Base-by-base conservation (phyloP, 176 grass and related monocot species). In the Lolium rigidum region DNA sequence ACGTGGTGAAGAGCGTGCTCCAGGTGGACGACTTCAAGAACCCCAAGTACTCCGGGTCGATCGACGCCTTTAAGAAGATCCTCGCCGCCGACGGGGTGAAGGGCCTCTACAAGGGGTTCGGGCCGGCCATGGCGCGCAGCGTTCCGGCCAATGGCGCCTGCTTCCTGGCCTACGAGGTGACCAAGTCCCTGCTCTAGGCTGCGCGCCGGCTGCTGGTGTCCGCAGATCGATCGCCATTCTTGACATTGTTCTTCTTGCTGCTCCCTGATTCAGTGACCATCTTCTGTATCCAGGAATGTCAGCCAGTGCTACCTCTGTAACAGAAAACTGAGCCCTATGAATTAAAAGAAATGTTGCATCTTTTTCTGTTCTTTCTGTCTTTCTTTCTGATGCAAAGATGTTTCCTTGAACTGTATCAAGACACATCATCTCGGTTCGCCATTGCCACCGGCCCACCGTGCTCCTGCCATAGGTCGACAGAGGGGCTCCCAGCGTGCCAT, bases 1-100 rank as follows among this genome's bases (percentile, higher is more conserved):
- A 97, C 84, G 92, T 97, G 16, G 88, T 94, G 15, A 94, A 97
- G 88, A 97, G 94, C 79, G 88, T 90, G 74, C 80, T 97, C 80
- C 94, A 93, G 94, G 94, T 97, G 51, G 94, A 97, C 60, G 92
- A 94, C 82, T 89, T 79, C 88, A 97, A 89, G 89, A 94, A 92
- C 56, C 95, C 90, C 10, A 97, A 91, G 48, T 97, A 93, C 85
- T 80, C 52, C 13, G 90, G 94, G 24, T 92, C 94, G 38, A 82
- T 92, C 13, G 85, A 83, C 87, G 94, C 94, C 14, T 83, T 97
- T 77, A 75, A 84, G 84, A 97, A 94, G 88, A 94, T 92, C 65
- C 81, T 97, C 73, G 86, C 88, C 3, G 71, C 92, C 7, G 94
- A 97, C 49, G 92, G 94, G 21, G 83, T 87, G 1, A 97, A 89